A percentile compares a stretch with the other conserved stretches of the same genome.
These are phyloP conservation scores for Mycena pura DNA, from an alignment of 768 basidiomycete species.

Conservation along the genomic window DNA sequence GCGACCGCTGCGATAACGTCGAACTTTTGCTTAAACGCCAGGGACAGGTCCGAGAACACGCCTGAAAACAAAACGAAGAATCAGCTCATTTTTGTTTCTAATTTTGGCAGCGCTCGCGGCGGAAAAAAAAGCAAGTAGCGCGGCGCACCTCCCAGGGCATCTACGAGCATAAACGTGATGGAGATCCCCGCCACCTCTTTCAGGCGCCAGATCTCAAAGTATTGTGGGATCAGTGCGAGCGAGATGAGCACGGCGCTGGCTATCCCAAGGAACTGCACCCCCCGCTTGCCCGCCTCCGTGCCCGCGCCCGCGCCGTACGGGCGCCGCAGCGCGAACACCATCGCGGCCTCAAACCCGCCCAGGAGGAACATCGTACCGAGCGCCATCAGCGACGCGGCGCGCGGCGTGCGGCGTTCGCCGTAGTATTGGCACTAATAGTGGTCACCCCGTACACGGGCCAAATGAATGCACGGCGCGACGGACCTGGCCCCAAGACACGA, in stretches of 20 bases:
- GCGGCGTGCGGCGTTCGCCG: slow-evolving; percentile 47
- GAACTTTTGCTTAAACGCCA: slow-evolving; percentile 69
- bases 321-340: slow-evolving; percentile 65
- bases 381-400: slow-evolving; percentile 42
- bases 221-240: slow-evolving; percentile 63
- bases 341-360: slow-evolving; percentile 63
- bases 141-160: slow-evolving; percentile 67
- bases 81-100: neutral
- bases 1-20: slow-evolving; percentile 68
- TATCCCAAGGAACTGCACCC: slow-evolving; percentile 66
- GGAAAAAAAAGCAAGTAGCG: neutral
- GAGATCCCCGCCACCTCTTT: slow-evolving; percentile 74
- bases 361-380: slow-evolving; percentile 48
- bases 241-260: slow-evolving; percentile 64
- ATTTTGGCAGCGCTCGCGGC: too few relatives aligned
- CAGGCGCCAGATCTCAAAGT: slow-evolving; percentile 74
- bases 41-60: slow-evolving; percentile 71
- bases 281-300: slow-evolving; percentile 30
- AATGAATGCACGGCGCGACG: slow-evolving; percentile 17
- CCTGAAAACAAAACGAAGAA: slow-evolving; percentile 34
- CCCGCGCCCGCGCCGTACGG: slow-evolving; percentile 41
- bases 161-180: slow-evolving; percentile 70
- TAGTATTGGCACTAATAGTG: slow-evolving; percentile 86
- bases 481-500: slow-evolving; percentile 74
- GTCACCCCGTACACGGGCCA: too few relatives aligned